Conservation (phyloP, 495 filamentous ascomycete genomes). For the Tuber brumale region DNA sequence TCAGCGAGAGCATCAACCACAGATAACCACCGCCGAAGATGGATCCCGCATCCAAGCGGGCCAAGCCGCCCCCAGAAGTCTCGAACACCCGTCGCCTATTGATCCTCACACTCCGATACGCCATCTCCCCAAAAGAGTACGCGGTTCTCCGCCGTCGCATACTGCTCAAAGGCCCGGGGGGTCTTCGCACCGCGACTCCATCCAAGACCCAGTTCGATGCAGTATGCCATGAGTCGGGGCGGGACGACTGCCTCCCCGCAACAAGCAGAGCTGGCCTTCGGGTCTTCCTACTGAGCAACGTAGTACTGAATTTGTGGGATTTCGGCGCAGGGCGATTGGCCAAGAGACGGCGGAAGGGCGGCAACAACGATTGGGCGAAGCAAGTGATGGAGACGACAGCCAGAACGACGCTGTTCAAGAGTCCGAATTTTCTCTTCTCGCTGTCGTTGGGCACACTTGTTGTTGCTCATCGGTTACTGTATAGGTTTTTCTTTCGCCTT, state of each 20-base stretch:
- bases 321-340: conserved; percentile 13
- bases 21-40: not conserved
- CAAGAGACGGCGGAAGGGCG: conserved; percentile 9
- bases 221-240: conserved; percentile 18
- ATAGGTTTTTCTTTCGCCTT: conserved; percentile 79
- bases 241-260: conserved; percentile 38
- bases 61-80: not conserved
- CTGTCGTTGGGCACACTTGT: conserved; percentile 75
- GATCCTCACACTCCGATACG: conserved; percentile 36
- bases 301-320: conserved; percentile 29
- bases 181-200: conserved; percentile 26
- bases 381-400: conserved; percentile 42
- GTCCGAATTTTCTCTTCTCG: conserved; percentile 67
- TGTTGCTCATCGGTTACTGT: conserved; percentile 78
- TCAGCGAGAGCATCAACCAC: not conserved
- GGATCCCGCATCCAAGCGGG: not conserved
- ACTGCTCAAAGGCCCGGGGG: conserved; percentile 28
- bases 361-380: conserved; percentile 15
- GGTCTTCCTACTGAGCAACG: conserved; percentile 32
- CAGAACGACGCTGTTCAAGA: conserved; percentile 56
- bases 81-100: conserved; percentile 32
- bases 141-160: conserved; percentile 27
- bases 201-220: conserved; percentile 35
- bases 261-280: conserved; percentile 39
- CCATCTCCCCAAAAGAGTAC: conserved; percentile 39